Evolutionary conservation across 495 filamentous ascomycete genomes (phyloP).

Genomic region (Podospora tetraspora): DNA sequence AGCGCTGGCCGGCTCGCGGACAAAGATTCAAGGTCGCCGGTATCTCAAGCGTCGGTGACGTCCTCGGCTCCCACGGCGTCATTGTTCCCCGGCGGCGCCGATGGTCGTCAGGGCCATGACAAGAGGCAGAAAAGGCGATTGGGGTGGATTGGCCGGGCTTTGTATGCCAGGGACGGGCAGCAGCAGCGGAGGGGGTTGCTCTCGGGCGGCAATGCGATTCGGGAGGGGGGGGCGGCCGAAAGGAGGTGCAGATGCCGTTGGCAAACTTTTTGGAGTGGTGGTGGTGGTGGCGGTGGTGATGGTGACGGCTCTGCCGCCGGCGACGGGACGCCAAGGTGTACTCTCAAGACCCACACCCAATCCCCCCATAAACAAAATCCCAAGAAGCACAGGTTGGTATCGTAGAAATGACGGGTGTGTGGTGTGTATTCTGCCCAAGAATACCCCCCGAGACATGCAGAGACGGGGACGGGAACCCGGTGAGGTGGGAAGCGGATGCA

Average conservation of each 20-base stretch:
- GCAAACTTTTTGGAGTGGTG: slow-evolving; percentile 8
- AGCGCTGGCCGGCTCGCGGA: slow-evolving; percentile 1
- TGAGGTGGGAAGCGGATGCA: slow-evolving; percentile 6
- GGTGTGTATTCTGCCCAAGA: not conserved
- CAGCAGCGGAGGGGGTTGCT: not conserved
- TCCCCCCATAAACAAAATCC: not conserved
- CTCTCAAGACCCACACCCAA: not conserved
- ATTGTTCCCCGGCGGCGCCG: slow-evolving; percentile 38
- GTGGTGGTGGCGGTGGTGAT: not conserved
- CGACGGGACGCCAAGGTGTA: not conserved
- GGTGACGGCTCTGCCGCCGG: not conserved
- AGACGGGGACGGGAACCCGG: slow-evolving; percentile 6
- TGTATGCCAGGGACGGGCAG: slow-evolving; percentile 7
- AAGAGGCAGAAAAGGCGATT: slow-evolving; percentile 18
- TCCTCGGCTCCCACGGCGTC: slow-evolving; percentile 40
- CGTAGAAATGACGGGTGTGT: not conserved
- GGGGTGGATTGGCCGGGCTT: slow-evolving; percentile 12
- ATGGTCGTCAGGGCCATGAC: slow-evolving; percentile 27
- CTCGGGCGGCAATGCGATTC: slow-evolving; percentile 6
- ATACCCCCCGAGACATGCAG: slow-evolving; percentile 12
- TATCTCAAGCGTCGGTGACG: slow-evolving; percentile 28
- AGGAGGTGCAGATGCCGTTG: not conserved
- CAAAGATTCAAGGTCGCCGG: slow-evolving; percentile 10
- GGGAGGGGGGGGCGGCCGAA: slow-evolving; percentile 6
- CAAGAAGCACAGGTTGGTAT: not conserved